Evolutionary conservation across 345 rosid species (phyloP), one percentile per base, ranked within the genome.

Genomic region (Salix dunnii): DNA sequence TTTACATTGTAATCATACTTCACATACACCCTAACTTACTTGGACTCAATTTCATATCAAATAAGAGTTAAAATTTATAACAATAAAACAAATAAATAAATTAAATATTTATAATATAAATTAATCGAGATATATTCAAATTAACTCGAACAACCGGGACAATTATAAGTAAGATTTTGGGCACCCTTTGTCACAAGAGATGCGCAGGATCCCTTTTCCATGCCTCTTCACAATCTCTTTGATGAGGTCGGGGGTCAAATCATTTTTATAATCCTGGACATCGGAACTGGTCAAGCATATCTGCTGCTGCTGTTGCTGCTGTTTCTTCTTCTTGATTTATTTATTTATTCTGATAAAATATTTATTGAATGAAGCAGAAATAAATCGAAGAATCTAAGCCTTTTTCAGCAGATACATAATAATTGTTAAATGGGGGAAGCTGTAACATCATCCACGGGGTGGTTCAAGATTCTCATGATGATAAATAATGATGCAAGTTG

Each of bases 241-340:
- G 53, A 48, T 25, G 28, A 61, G 23, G 46, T 63, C 30, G 20
- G 5, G 0, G 75, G 85, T 81, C 85, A 80, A 87, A 51, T 67
- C 42, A 42, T 42, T 66, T 71, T 76, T 63, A 77, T 55, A 73
- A 67, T 30, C 55, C 14, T 36, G 2, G 27, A 63, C 12, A 13
- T 14, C 12, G 43, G 77, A 76, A 25, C 68, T 13, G 78, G 88
- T 87, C 88, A 85, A 87, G 71, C 61, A 61, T 74, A 72, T 72
- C 70, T 84, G 69, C 51, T 84, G 69, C 51, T 48, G 7, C 30
- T 28, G 69, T 67, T 84, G 69, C 51, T 84, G 69, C 51, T 48
- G 7, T 2, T 28, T 28, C 30, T 84, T 72, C 51, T 84, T 72
- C 51, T 48, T 8, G 35, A 35, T 53, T 11, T 5, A 27, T 7